Evolutionary conservation across 805 yeast species (phyloP).

Genomic region (Kodamaea nitidulidarum): DNA sequence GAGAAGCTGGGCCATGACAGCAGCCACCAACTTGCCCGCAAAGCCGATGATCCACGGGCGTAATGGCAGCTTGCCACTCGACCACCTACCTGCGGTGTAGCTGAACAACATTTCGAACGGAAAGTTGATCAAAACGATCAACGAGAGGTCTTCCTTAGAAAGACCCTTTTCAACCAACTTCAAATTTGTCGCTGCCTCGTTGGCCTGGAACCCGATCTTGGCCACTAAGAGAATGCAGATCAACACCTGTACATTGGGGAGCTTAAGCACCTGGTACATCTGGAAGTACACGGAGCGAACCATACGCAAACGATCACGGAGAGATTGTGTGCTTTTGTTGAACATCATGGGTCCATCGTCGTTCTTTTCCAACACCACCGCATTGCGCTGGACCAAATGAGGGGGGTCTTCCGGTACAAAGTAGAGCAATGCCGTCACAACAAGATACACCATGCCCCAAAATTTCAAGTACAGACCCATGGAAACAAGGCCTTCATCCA

Average conservation of each 20-base stretch:
- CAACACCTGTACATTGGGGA: conserved; percentile 69
- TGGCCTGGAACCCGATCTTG: conserved; percentile 91
- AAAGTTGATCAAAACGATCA: conserved; percentile 89
- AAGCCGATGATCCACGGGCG: conserved; percentile 90
- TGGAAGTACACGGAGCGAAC: conserved; percentile 55
- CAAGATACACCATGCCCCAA: conserved; percentile 70
- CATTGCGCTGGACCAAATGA: conserved; percentile 35
- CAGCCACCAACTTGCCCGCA: conserved; percentile 74
- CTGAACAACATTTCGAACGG: conserved; percentile 96
- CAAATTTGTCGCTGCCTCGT: conserved; percentile 92
- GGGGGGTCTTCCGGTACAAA: conserved; percentile 71
- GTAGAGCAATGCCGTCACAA: conserved; percentile 59
- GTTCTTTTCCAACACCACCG: conserved; percentile 20
- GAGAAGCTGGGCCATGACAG: conserved; percentile 67
- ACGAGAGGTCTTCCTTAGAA: conserved; percentile 87
- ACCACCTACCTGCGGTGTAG: conserved; percentile 93
- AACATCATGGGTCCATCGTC: conserved; percentile 12
- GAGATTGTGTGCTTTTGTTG: conserved; percentile 16
- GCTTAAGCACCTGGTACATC: conserved; percentile 64
- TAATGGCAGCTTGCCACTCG: conserved; percentile 70
- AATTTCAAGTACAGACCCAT: conserved; percentile 71
- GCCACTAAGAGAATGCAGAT: conserved; percentile 72
- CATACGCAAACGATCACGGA: conserved; percentile 18
- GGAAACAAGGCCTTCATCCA: conserved; percentile 61
- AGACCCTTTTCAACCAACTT: conserved; percentile 88